phyloP scores from a whole-genome alignment of 2,329 filamentous ascomycete species.

The Fusarium sp. region DNA sequence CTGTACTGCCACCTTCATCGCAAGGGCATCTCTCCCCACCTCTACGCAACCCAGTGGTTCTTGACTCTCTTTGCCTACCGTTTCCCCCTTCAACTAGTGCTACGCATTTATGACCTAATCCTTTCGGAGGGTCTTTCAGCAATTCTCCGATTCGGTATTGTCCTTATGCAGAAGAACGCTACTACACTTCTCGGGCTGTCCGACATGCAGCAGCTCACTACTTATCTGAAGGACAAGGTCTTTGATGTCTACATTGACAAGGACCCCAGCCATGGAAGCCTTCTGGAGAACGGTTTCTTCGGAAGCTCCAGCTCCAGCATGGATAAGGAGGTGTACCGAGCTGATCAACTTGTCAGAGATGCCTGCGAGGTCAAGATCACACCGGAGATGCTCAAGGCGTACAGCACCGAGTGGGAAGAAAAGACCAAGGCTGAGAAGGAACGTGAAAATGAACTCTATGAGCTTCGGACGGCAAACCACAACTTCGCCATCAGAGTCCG shows the following conservation, averaged over 20 bases:
- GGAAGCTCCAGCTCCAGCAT: slow-evolving; percentile 88
- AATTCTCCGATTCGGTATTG: slow-evolving; percentile 93
- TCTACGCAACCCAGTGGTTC: slow-evolving; percentile 99
- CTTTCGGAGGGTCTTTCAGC: slow-evolving; percentile 93
- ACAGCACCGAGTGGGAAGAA: slow-evolving; percentile 92
- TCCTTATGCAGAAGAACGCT: slow-evolving; percentile 95
- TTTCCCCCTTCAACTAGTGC: slow-evolving; percentile 94
- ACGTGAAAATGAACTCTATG: slow-evolving; percentile 83
- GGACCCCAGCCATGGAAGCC: slow-evolving; percentile 88
- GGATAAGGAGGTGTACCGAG: slow-evolving; percentile 96
- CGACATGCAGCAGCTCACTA: slow-evolving; percentile 90
- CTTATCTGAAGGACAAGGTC: slow-evolving; percentile 90
- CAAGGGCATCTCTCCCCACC: slow-evolving; percentile 85
- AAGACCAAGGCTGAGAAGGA: slow-evolving; percentile 85
- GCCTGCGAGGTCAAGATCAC: slow-evolving; percentile 90
- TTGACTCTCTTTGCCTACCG: slow-evolving; percentile 98
- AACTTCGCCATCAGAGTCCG: slow-evolving; percentile 82
- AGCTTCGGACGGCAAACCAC: slow-evolving; percentile 74
- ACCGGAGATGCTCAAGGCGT: slow-evolving; percentile 82
- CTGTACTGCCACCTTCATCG: slow-evolving; percentile 94
- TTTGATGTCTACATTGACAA: slow-evolving; percentile 99
- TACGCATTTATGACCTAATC: slow-evolving; percentile 96
- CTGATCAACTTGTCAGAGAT: slow-evolving; percentile 92
- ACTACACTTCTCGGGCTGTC: slow-evolving; percentile 82
- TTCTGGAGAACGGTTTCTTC: slow-evolving; percentile 97